These are phyloP conservation scores for Cytospora mali DNA, from an alignment of 2,329 filamentous ascomycete species.

Conservation along the genomic window DNA sequence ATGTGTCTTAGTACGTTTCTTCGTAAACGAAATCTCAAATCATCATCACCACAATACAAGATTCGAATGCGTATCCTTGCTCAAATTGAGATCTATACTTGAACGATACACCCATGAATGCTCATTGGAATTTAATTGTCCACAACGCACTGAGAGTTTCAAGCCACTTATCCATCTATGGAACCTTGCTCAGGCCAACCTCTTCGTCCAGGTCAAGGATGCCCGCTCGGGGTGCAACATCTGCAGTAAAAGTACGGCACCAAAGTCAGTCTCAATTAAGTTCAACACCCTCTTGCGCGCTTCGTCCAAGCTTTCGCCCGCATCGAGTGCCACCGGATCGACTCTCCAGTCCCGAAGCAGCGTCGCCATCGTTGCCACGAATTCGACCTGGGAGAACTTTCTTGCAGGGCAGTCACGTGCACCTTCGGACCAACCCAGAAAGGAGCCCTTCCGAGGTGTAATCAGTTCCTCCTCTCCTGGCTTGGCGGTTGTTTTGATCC, in stretches of 20 bases:
- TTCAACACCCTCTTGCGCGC: slow-evolving; percentile 31
- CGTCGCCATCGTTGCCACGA: slow-evolving; percentile 36
- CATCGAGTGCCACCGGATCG: slow-evolving; percentile 28
- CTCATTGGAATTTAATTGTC: no score
- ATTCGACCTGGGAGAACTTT: slow-evolving; percentile 41
- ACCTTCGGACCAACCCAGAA: slow-evolving; percentile 38
- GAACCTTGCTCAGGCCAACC: no score
- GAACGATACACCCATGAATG: no score
- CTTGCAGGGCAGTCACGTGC: slow-evolving; percentile 35
- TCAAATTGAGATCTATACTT: no score
- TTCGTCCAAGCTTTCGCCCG: slow-evolving; percentile 29
- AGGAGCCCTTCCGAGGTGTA: slow-evolving; percentile 28
- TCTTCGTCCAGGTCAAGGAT: slow-evolving; percentile 32
- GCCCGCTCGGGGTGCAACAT: slow-evolving; percentile 34
- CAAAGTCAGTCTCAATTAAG: slow-evolving; percentile 32
- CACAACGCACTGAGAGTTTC: no score
- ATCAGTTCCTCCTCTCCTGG: slow-evolving; percentile 29
- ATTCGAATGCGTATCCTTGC: no score
- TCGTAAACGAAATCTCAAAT: no score
- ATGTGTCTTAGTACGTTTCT: no score
- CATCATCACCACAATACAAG: no score
- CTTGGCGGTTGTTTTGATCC: no score
- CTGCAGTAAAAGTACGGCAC: slow-evolving; percentile 32
- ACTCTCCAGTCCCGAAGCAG: slow-evolving; percentile 34
- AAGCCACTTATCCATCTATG: no score